phyloP scores from a whole-genome alignment of 371 early-diverging fungal species.

The Phascolomyces articulosus region DNA sequence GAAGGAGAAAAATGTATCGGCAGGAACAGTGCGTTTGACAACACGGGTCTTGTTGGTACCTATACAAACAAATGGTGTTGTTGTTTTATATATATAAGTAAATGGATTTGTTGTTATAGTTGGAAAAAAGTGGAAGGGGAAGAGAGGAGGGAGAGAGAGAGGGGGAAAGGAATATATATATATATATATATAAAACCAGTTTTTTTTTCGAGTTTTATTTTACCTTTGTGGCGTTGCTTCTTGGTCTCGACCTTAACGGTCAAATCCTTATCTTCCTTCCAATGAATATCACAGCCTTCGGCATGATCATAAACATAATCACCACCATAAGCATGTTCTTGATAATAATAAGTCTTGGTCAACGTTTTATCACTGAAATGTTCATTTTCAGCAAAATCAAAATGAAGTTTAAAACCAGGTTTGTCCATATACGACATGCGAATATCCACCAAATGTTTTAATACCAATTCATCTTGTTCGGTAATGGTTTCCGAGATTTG shows the following conservation, averaged over 20 bases:
- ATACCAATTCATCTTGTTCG: conserved; percentile 84
- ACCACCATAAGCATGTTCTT: conserved; percentile 72
- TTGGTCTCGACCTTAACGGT: conserved; percentile 90
- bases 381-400: conserved; percentile 86
- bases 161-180: not conserved
- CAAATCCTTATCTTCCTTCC: conserved; percentile 96
- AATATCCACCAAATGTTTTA: conserved; percentile 86
- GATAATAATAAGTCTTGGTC: conserved; percentile 90
- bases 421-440: conserved; percentile 81
- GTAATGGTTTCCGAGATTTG: conserved; percentile 82
- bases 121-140: no score
- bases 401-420: conserved; percentile 93
- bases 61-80: not conserved
- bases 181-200: not conserved
- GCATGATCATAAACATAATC: conserved; percentile 90
- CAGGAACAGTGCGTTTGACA: conserved; percentile 92
- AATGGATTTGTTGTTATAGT: not conserved
- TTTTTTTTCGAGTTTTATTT: no score
- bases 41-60: conserved; percentile 96
- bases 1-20: conserved; percentile 95
- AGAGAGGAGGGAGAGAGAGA: not conserved
- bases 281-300: conserved; percentile 86
- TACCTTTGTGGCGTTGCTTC: conserved; percentile 97
- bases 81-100: not conserved
- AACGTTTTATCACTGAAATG: conserved; percentile 87